Base-by-base conservation (phyloP, 1,284 basidiomycete species). In the Ustilago vetiveriae region DNA sequence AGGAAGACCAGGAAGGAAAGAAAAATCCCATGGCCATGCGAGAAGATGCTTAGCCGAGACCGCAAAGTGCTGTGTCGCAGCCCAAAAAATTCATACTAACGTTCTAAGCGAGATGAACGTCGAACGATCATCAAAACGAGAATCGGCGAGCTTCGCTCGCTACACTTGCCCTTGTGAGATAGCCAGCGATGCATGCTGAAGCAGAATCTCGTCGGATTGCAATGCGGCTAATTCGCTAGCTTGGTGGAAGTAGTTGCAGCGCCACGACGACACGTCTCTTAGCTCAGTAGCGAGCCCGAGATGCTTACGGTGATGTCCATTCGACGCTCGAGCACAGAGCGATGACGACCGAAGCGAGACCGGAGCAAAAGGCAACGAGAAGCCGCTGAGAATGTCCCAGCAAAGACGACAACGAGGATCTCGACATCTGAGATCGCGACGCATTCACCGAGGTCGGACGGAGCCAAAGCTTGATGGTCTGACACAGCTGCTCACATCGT, bases 1-100 rank as follows among this genome's bases (percentile, higher is more conserved):
- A 35, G 33, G n/a, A n/a, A n/a, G n/a, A n/a, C n/a, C n/a, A n/a
- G n/a, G n/a, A n/a, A n/a, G n/a, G n/a, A n/a, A 37, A 37, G 19
- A 21, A 37, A 19, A 21, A 6, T 37, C 36, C 19, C 17, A 21
- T 6, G 5, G 32, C 32, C 32, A 35, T 35, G 32, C 32, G 36
- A 37, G 36, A n/a, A 6, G 17, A 21, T 37, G 36, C 36, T 37
- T 37, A 37, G 36, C 36, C 36, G 36, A 37, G 36, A 37, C 36
- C 36, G 21, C 36, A 19, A 37, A 37, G 13, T 4, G 7, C 9
- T 21, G 8, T 37, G 36, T 37, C 19, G 36, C 36, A 37, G 36
- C 8, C 8, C 6, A 13, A 37, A 21, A 37, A 19, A n/a, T 10
- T 21, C 36, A 37, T 6, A 13, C 36, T 37, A 37, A 37, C 7